Base-by-base conservation (phyloP, 106 monocot genomes). In the Dioscorea dumetorum region DNA sequence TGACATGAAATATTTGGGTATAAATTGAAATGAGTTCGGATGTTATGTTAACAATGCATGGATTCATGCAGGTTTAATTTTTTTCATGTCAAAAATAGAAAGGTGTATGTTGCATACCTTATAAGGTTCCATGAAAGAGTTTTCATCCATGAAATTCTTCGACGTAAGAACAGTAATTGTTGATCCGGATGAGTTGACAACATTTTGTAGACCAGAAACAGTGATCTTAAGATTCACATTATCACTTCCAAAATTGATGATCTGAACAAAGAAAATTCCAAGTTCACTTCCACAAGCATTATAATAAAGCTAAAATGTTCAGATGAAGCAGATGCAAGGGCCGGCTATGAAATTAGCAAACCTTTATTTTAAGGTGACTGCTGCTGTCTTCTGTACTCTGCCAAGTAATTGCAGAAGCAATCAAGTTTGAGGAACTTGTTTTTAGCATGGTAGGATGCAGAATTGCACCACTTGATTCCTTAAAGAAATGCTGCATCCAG, bases 401-500 rank as follows among this genome's bases (percentile, higher is more conserved):
- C 92, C 89, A 92, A 18, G 82, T 87, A 61, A 90, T 78, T 68
- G 97, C 89, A 65, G 97, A 97, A 23, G 97, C 86, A 58, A 89
- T 61, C 60, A 92, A 61, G 58, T 66, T 75, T 57, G 50, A 31
- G 15, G 80, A 72, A 11, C 10, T 41, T 41, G 83, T 50, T 59
- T 84, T 69, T n/a, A 92, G 50, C 0, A 35, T 79, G 22, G 82
- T 64, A 20, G 91, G 89, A 69, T 81, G 89, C 67, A 74, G 22
- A 11, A 71, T 66, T 61, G 97, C 88, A 57, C 89, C 91, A 61
- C 78, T 86, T 60, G 92, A 97, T 60, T 89, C 78, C 76, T 74
- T 82, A 68, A 97, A 97, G 53, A 97, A 87, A 1, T 90, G 97
- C 50, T 92, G 92, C 89, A 97, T 81, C 97, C 97, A 97, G 67